Conservation (phyloP, 345 rosid genomes). For the Geranium brycei region DNA sequence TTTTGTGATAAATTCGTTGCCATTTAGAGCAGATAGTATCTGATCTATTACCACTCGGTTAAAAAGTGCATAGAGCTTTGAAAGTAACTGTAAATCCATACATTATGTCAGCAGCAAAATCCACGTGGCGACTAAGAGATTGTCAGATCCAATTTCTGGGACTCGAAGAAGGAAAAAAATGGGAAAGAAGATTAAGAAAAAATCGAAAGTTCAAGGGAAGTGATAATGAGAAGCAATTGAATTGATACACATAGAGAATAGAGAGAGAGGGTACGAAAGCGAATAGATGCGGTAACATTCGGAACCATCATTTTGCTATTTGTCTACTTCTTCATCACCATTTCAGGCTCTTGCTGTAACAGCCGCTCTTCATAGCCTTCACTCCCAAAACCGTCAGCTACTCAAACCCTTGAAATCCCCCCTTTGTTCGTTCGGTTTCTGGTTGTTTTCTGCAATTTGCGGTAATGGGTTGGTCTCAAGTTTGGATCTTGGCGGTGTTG, state of each 20-base stretch:
- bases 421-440: background rate
- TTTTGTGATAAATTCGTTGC: too few relatives aligned
- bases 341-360: slow-evolving; percentile 54
- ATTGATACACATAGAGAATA: background rate
- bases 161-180: background rate
- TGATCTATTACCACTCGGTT: too few relatives aligned
- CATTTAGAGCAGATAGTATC: too few relatives aligned
- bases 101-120: too few relatives aligned
- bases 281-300: slow-evolving; percentile 58
- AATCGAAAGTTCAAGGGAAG: background rate
- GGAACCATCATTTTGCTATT: slow-evolving; percentile 61
- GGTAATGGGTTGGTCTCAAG: background rate
- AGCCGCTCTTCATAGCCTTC: slow-evolving; percentile 17
- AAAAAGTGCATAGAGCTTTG: too few relatives aligned
- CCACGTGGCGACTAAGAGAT: background rate
- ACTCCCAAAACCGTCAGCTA: slow-evolving; percentile 1
- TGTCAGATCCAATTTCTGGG: background rate
- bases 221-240: background rate
- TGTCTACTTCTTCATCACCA: slow-evolving; percentile 53
- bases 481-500: slow-evolving; percentile 7
- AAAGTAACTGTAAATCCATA: too few relatives aligned
- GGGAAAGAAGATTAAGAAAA: too few relatives aligned
- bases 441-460: background rate
- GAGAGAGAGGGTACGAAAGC: background rate
- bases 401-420: background rate